phyloP scores from a whole-genome alignment of 495 filamentous ascomycete genomes.

The Schizothecium vesticola region DNA sequence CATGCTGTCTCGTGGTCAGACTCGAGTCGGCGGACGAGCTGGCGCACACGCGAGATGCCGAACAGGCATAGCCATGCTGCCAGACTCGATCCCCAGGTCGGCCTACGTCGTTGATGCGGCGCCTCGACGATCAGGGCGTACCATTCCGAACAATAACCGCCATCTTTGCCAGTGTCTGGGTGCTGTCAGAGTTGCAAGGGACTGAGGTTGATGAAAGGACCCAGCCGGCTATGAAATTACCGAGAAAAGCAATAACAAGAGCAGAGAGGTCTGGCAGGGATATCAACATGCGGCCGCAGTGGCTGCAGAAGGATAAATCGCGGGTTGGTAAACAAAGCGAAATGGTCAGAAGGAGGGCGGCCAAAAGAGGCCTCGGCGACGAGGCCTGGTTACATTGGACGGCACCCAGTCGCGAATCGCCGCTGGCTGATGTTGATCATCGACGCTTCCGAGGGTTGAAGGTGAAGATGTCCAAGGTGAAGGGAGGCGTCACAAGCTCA shows the following conservation, averaged over 20 bases:
- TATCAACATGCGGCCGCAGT: conserved; percentile 2
- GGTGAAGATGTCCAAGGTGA: conserved; percentile 2
- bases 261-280: conserved; percentile 6
- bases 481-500: not conserved
- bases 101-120: not conserved
- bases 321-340: conserved; percentile 1
- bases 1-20: not conserved
- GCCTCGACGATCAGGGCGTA: not conserved
- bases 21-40: not conserved
- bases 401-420: not conserved
- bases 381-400: not conserved
- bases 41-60: conserved; percentile 6
- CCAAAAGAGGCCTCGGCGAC: not conserved
- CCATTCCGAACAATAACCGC: not conserved
- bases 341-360: not conserved
- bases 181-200: not conserved
- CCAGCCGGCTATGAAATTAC: not conserved
- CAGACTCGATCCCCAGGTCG: not conserved
- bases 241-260: conserved; percentile 5
- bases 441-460: not conserved
- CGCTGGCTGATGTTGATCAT: conserved; percentile 2
- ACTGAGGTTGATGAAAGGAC: not conserved
- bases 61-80: conserved; percentile 7
- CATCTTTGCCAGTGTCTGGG: not conserved
- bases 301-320: conserved; percentile 13